A percentile compares a stretch with the other conserved stretches of the same genome.
These are phyloP conservation scores for Aspergillus eucalypticola DNA, from an alignment of 2,329 filamentous ascomycete genomes.

Conservation along the genomic window DNA sequence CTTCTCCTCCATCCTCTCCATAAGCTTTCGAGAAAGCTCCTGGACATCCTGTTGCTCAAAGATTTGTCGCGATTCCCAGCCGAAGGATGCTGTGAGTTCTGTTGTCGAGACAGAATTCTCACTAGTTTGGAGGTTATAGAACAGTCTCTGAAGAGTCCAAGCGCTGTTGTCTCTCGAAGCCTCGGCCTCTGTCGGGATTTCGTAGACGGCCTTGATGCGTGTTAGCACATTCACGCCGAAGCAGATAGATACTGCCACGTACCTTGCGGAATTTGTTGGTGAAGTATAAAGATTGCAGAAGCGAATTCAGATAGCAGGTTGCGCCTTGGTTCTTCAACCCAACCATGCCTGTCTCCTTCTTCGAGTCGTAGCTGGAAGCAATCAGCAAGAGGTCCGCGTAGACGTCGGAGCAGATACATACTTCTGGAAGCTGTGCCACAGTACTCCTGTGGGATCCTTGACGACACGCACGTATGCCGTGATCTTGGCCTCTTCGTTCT, in stretches of 20 bases:
- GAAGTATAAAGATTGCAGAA: conserved; percentile 81
- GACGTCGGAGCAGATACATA: conserved; percentile 23
- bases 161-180: conserved; percentile 82
- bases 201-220: conserved; percentile 74
- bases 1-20: conserved; percentile 94
- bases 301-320: conserved; percentile 83
- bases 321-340: conserved; percentile 96
- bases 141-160: conserved; percentile 88
- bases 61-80: conserved; percentile 96
- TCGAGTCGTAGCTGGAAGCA: conserved; percentile 79
- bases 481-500: conserved; percentile 49
- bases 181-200: conserved; percentile 89
- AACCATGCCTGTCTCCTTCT: conserved; percentile 96
- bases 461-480: conserved; percentile 52
- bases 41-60: conserved; percentile 99
- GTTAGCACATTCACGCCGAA: background rate
- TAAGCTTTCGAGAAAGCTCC: conserved; percentile 91
- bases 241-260: conserved; percentile 20
- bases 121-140: conserved; percentile 91
- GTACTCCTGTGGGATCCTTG: conserved; percentile 51
- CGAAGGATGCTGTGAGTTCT: conserved; percentile 93
- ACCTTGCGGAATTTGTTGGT: conserved; percentile 93
- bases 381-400: conserved; percentile 43
- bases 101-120: conserved; percentile 81
- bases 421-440: conserved; percentile 52